Percentiles rank a stretch among this genome's conserved stretches.
phyloP scores from a whole-genome alignment of 2,329 filamentous ascomycete genomes.

The Arthrobotrys megalospora region DNA sequence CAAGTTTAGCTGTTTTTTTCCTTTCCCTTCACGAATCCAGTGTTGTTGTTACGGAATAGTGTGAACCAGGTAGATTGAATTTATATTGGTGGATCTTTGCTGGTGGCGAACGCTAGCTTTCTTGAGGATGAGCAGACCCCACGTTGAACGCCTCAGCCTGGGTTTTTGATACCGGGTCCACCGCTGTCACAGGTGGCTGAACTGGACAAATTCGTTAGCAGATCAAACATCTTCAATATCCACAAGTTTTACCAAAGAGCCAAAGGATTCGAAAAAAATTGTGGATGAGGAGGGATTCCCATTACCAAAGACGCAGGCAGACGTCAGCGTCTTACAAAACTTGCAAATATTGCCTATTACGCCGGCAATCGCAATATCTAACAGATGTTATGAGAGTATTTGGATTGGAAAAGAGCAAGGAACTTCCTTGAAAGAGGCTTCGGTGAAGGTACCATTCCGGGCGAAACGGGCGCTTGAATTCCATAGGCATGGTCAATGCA shows the following conservation, averaged over 20 bases:
- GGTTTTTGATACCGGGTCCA: constrained; percentile 31
- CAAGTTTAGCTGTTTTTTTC: background rate
- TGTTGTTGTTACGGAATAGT: constrained; percentile 28
- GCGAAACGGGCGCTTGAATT: constrained; percentile 34
- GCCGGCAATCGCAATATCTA: constrained; percentile 10
- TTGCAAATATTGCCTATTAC: background rate
- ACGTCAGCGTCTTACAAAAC: constrained; percentile 29
- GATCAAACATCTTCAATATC: constrained; percentile 45
- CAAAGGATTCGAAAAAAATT: constrained; percentile 26
- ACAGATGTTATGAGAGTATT: constrained; percentile 3
- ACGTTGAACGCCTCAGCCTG: constrained; percentile 32
- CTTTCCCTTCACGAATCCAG: background rate
- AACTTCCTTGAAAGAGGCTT: constrained; percentile 42
- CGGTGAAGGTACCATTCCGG: constrained; percentile 15
- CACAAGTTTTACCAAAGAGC: background rate
- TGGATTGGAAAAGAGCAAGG: constrained; percentile 32
- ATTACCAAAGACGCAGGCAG: constrained; percentile 25
- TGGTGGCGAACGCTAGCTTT: constrained; percentile 37
- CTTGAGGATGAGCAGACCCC: constrained; percentile 26
- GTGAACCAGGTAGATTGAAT: constrained; percentile 52
- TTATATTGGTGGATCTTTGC: constrained; percentile 30
- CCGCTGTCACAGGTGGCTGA: constrained; percentile 37
- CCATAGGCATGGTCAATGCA: constrained; percentile 10
- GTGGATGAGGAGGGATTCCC: background rate
- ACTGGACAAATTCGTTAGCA: constrained; percentile 25